Percentiles rank a stretch among this genome's conserved stretches.
phyloP scores from a whole-genome alignment of 129 eudicot species.

The Oenanthe sinensis region DNA sequence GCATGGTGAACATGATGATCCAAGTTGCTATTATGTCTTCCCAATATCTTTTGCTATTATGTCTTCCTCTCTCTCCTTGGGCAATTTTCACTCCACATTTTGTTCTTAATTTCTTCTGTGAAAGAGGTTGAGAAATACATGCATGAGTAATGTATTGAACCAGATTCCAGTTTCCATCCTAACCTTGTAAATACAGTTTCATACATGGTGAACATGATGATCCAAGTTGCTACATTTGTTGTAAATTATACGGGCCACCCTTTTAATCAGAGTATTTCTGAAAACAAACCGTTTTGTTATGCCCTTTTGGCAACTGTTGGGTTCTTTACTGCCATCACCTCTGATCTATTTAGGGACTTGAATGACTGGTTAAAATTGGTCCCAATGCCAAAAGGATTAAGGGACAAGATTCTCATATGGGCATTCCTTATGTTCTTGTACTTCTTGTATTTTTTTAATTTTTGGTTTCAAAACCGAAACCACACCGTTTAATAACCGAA shows the following conservation, averaged over 20 bases:
- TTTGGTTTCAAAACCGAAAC: too few species aligned
- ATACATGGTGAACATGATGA: constrained; percentile 86
- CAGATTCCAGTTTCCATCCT: constrained; percentile 71
- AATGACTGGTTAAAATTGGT: constrained; percentile 80
- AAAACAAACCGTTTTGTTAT: constrained; percentile 58
- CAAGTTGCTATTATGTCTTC: too few species aligned
- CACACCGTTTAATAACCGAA: too few species aligned
- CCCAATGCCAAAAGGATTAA: constrained; percentile 55
- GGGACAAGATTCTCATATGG: constrained; percentile 69
- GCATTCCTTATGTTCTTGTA: constrained; percentile 53
- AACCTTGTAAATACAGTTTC: constrained; percentile 84
- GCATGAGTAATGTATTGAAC: constrained; percentile 94
- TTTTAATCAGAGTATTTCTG: constrained; percentile 73
- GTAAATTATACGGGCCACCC: constrained; percentile 97
- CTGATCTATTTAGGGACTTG: constrained; percentile 65
- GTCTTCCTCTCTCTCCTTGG: constrained; percentile 76
- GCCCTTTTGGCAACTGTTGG: constrained; percentile 66
- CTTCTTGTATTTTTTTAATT: too few species aligned
- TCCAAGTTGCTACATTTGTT: constrained; percentile 91
- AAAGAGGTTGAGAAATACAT: constrained; percentile 76
- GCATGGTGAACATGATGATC: too few species aligned
- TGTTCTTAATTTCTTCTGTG: constrained; percentile 65
- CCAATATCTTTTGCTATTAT: constrained; percentile 71
- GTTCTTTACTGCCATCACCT: constrained; percentile 67
- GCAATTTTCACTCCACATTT: constrained; percentile 61